Conservation (phyloP, 768 basidiomycete species). For the Mycena haematopus region DNA sequence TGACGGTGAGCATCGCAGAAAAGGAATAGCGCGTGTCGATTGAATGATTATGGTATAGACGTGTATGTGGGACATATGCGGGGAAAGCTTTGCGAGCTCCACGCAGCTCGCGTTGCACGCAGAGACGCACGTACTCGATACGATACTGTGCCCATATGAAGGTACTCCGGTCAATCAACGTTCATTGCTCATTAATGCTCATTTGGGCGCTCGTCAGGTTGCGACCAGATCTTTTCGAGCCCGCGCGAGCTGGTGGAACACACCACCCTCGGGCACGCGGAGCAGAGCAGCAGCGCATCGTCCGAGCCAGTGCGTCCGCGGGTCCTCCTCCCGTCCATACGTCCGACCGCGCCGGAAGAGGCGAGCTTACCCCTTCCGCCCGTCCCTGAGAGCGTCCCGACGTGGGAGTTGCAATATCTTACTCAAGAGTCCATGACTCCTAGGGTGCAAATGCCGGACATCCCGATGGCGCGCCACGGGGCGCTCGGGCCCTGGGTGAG, state of each 20-base stretch:
- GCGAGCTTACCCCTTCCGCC: constrained; percentile 40
- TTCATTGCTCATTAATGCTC: constrained; percentile 13
- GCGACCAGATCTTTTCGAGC: constrained; percentile 54
- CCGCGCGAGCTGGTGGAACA: constrained; percentile 58
- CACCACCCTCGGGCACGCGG: constrained; percentile 51
- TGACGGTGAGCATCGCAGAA: constrained; percentile 1
- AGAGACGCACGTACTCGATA: constrained; percentile 53
- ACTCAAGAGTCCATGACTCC: constrained; percentile 35
- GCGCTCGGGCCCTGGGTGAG: constrained; percentile 60
- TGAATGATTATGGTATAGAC: constrained; percentile 10
- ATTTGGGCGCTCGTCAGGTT: constrained; percentile 50
- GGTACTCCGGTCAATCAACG: constrained; percentile 44
- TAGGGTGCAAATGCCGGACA: constrained; percentile 48
- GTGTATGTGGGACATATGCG: constrained; percentile 67
- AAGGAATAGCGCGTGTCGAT: not conserved
- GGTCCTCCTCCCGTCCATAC: constrained; percentile 44
- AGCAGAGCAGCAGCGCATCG: constrained; percentile 34
- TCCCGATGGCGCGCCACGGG: constrained; percentile 59
- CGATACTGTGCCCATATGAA: constrained; percentile 55
- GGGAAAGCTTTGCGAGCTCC: constrained; percentile 44
- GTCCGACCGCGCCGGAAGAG: constrained; percentile 41
- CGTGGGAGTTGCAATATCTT: constrained; percentile 47
- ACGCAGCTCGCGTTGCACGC: constrained; percentile 55
- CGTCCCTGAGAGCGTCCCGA: constrained; percentile 53
- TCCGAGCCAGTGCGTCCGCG: not conserved